These are phyloP conservation scores for Fusarium albosuccineum DNA, from an alignment of 2,329 filamentous ascomycete genomes.

Conservation along the genomic window DNA sequence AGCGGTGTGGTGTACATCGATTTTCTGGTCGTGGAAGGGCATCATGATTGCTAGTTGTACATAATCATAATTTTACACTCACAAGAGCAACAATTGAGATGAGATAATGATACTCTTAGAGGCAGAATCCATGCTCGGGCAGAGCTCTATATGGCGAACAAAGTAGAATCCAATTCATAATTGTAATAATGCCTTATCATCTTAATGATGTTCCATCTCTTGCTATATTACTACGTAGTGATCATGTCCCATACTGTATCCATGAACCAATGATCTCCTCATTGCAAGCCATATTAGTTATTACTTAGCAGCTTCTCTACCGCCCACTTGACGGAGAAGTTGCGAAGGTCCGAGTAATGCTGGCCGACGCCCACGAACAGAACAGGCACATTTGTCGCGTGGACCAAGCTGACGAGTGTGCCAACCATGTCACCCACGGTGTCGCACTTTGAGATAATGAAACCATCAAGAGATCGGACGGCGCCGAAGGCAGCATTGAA, in stretches of 20 bases:
- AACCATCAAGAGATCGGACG: constrained; percentile 86
- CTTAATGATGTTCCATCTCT: constrained; percentile 9
- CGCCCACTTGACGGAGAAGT: constrained; percentile 78
- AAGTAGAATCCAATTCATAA: not conserved
- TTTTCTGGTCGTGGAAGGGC: constrained; percentile 16
- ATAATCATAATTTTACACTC: constrained; percentile 46
- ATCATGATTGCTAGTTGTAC: constrained; percentile 39
- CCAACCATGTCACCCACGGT: constrained; percentile 99
- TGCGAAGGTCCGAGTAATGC: constrained; percentile 76
- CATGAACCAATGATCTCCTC: not conserved
- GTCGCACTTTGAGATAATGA: constrained; percentile 98
- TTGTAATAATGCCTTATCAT: constrained; percentile 1
- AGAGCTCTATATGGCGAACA: not conserved
- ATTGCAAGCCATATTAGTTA: constrained; percentile 49
- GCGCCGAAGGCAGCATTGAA: constrained; percentile 94
- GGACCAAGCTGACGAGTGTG: constrained; percentile 95
- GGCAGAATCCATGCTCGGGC: no score
- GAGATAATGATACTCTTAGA: constrained; percentile 2
- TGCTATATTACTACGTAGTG: constrained; percentile 22
- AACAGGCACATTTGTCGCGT: constrained; percentile 96
- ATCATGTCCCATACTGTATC: not conserved
- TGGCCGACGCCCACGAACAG: constrained; percentile 86
- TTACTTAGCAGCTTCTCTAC: constrained; percentile 74
- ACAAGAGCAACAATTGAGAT: constrained; percentile 27
- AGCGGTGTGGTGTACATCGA: constrained; percentile 37